Base-by-base conservation (phyloP, 2,329 filamentous ascomycete genomes). In the Colletotrichum higginsianum region DNA sequence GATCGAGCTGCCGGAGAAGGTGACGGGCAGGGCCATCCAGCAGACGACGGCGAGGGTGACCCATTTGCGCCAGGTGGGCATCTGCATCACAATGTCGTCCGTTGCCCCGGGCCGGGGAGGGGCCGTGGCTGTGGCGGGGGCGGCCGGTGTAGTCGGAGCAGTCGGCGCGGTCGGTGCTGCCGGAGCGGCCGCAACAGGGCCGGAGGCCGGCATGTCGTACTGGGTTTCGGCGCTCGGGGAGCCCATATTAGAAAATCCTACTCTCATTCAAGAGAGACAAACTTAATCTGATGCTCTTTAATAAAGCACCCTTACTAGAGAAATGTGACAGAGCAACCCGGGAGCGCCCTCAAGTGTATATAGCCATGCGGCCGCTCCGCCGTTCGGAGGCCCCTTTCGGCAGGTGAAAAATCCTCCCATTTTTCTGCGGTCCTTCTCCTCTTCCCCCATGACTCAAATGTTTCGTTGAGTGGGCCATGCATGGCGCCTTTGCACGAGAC, bases 1-100 rank as follows among this genome's bases (percentile, higher is more conserved):
- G 16, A 95, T 90, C 1, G 91, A 91, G 0, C 93, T 95, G 40
- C 90, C 93, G 0, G 92, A 91, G 76, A 98, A 98, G 2, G 93
- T 93, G 71, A 94, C 91, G 61, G 92, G 89, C 71, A 78, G 56
- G 4, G 75, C 73, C 73, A 75, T 75, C 75, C 74, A 77, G 68
- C 75, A 76, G 18, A 74, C 70, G 1, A 70, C 66, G 21, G 73
- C 73, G 9, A 78, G 63, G 2, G 73, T 74, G 11, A 75, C 56
- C 61, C 72, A 74, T 42, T 74, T 74, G 9, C 73, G 67, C 73
- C 74, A 74, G 7, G 62, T 23, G 30, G 74, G 61, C 61, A 75
- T 71, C 35, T 75, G 63, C 61, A 74, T 56, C 30, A 67, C 72
- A 4, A 38, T 61, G 18, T 78, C 77, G 73, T 75, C 75, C 63